Base-by-base conservation (phyloP, 768 basidiomycete species). In the Tephrocybe sp. region DNA sequence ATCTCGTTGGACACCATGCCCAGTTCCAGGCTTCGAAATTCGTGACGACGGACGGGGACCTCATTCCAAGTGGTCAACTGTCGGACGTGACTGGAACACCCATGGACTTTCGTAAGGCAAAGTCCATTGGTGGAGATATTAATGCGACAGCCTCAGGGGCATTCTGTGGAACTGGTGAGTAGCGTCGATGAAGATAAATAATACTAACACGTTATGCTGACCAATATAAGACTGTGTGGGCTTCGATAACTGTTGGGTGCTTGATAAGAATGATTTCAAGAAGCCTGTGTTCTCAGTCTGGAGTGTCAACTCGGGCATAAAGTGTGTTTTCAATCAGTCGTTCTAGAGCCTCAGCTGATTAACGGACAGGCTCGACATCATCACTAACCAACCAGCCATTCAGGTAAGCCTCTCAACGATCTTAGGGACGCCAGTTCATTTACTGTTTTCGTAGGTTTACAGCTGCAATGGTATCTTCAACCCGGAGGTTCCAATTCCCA, bases 161-260 rank as follows among this genome's bases (percentile, higher is more conserved):
- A 34, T 71, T 61, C 52, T 76, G 73, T 52, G 75, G 75, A n/a
- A 69, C 72, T 26, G 71, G 74, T 73, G 42, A 17, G 49, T 39
- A 23, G 9, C 15, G 34, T 12, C 15, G 34, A 9, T 8, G 34
- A 8, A 36, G 8, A 24, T 44, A 3, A 3, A 37, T 20, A 43
- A 44, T 25, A 33, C n/a, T 28, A 8, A 18, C 30, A 10, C 10
- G 15, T n/a, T 18, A n/a, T 30, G 43, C 38, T 14, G 9, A 23
- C n/a, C 23, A 10, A 46, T 20, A 4, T 12, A 36, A 75, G 76
- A 69, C 26, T 77, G 75, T 53, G 67, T 69, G 15, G 78, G 78
- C 2, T 74, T 73, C 50, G 78, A 79, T 56, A 77, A 78, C 53
- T 68, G 67, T 48, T 79, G 73, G 72, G 58, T 77, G 36, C 75